Percentiles rank a stretch among this genome's conserved stretches.
phyloP scores from a whole-genome alignment of 192 early-diverging fungal genomes.

The Coemansia furcata region DNA sequence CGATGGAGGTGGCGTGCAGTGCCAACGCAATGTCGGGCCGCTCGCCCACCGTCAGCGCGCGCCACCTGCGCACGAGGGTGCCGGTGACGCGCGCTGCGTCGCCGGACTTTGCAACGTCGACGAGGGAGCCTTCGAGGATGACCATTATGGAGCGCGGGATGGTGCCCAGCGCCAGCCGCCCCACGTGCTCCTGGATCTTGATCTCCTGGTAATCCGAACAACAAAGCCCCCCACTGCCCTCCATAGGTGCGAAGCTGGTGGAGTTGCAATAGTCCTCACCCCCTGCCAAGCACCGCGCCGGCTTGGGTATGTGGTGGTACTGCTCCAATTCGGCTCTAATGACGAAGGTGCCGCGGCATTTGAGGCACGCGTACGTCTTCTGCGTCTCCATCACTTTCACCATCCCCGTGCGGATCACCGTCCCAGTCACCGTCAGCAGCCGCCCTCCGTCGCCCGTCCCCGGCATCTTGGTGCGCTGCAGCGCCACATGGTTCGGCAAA shows the following conservation, averaged over 20 bases:
- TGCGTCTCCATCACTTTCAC: constrained; percentile 69
- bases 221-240: constrained; percentile 27
- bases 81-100: constrained; percentile 64
- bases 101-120: constrained; percentile 61
- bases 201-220: constrained; percentile 80
- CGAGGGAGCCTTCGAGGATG: constrained; percentile 59
- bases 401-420: constrained; percentile 65
- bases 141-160: constrained; percentile 61
- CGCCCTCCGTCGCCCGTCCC: constrained; percentile 59
- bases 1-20: constrained; percentile 62
- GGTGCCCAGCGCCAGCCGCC: constrained; percentile 62
- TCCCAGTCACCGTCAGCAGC: constrained; percentile 61
- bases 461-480: constrained; percentile 55
- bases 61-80: constrained; percentile 61
- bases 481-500: constrained; percentile 15
- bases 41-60: constrained; percentile 43
- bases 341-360: constrained; percentile 59
- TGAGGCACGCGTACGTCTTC: constrained; percentile 53
- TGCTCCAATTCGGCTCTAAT: constrained; percentile 65
- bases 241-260: constrained; percentile 52
- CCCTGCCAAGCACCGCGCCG: constrained; percentile 52
- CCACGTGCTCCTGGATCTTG: constrained; percentile 72
- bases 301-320: constrained; percentile 59
- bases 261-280: constrained; percentile 50
- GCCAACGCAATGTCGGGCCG: constrained; percentile 64